Conservation (phyloP, 2,329 filamentous ascomycete genomes). For the Rhynchosporium agropyri region DNA sequence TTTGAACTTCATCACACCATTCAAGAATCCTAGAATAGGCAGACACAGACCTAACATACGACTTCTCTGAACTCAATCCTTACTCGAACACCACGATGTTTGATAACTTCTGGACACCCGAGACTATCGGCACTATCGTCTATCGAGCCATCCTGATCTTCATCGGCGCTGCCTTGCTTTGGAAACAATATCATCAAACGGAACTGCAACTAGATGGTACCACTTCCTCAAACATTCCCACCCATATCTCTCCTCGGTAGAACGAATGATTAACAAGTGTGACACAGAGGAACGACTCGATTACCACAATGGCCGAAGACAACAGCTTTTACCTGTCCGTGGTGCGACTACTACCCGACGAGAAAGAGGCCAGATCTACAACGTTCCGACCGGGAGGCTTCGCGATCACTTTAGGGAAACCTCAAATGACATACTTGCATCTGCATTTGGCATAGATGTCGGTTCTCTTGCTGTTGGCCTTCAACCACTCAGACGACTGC, state of each 20-base stretch:
- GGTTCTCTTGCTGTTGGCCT: no score
- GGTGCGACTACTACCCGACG: background rate
- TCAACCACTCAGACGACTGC: background rate
- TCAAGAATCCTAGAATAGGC: background rate
- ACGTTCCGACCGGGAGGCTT: background rate
- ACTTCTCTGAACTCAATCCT: background rate
- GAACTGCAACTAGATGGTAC: background rate
- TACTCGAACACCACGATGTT: background rate
- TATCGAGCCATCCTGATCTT: background rate
- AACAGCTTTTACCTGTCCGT: background rate
- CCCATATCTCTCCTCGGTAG: background rate
- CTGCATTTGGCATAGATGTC: background rate
- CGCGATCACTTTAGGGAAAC: conserved; percentile 2
- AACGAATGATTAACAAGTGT: background rate
- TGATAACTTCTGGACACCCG: conserved; percentile 1
- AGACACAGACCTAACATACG: background rate
- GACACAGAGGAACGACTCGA: background rate
- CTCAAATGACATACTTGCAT: background rate
- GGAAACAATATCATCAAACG: background rate
- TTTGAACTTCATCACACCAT: background rate
- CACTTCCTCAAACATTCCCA: background rate
- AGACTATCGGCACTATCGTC: background rate
- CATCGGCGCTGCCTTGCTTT: background rate
- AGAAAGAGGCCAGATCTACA: background rate
- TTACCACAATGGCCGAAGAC: background rate